A percentile compares a stretch with the other conserved stretches of the same genome.
Conservation (phyloP, 495 filamentous ascomycete genomes). For the Xylaria bambusicola region DNA sequence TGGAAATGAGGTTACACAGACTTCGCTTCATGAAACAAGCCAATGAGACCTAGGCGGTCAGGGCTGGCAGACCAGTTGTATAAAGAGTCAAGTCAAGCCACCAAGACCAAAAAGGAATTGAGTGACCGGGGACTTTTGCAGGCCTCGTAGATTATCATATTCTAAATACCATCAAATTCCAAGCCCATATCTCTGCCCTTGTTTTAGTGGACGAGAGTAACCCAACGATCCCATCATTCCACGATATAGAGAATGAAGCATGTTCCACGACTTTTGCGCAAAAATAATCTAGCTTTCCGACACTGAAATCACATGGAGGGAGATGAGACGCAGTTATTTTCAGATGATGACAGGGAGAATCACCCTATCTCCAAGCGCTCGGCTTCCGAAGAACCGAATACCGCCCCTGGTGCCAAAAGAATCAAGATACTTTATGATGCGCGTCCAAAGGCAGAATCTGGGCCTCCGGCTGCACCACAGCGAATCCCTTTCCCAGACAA, state of each 20-base stretch:
- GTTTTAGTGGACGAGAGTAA: too few relatives aligned
- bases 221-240: not conserved
- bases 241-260: not conserved
- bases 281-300: too few relatives aligned
- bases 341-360: not conserved
- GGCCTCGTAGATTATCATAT: too few relatives aligned
- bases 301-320: not conserved
- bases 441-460: slow-evolving; percentile 3
- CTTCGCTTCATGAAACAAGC: too few relatives aligned
- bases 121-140: too few relatives aligned
- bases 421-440: slow-evolving; percentile 20
- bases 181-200: too few relatives aligned
- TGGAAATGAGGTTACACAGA: too few relatives aligned
- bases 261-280: not conserved
- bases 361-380: slow-evolving; percentile 19
- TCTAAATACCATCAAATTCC: too few relatives aligned
- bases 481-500: slow-evolving; percentile 70
- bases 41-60: too few relatives aligned
- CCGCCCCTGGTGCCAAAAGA: slow-evolving; percentile 22
- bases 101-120: too few relatives aligned
- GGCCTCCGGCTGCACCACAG: not conserved
- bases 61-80: too few relatives aligned
- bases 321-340: not conserved
- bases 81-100: too few relatives aligned
- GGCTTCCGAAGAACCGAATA: slow-evolving; percentile 22